Conservation (phyloP, 1,139 yeast species). For the Hemisphaericaspora xylanilytica region DNA sequence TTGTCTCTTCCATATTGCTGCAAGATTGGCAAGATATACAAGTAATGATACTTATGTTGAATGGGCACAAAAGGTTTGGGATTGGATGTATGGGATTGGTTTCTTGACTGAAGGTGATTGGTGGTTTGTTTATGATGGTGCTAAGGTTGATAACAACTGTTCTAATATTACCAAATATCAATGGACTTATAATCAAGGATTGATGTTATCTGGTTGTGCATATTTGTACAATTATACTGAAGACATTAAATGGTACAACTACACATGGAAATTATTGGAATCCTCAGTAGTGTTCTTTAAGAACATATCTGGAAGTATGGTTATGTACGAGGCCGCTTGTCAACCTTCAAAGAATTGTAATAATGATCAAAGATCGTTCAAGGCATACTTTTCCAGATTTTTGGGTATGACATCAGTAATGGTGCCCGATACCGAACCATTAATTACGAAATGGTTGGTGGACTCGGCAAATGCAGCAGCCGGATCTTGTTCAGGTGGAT, state of each 20-base stretch:
- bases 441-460: constrained; percentile 51
- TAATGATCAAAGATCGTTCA: constrained; percentile 87
- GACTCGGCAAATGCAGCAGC: constrained; percentile 81
- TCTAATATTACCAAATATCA: constrained; percentile 53
- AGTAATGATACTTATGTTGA: constrained; percentile 69
- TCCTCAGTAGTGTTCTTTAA: constrained; percentile 60
- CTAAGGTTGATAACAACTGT: constrained; percentile 61
- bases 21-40: constrained; percentile 83
- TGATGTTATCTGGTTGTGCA: constrained; percentile 78
- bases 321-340: constrained; percentile 83
- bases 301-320: constrained; percentile 36
- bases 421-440: constrained; percentile 59
- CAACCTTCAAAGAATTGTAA: constrained; percentile 62
- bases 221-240: constrained; percentile 74
- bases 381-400: constrained; percentile 76
- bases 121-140: constrained; percentile 78
- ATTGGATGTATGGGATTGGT: constrained; percentile 71
- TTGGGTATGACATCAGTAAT: constrained; percentile 71
- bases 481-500: constrained; percentile 78
- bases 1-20: constrained; percentile 82
- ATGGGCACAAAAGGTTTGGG: constrained; percentile 77
- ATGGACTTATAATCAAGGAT: constrained; percentile 90
- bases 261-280: constrained; percentile 52
- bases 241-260: constrained; percentile 63
- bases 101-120: constrained; percentile 49